Evolutionary conservation across 257 asterid species (phyloP).

Genomic region (Galeopsis tetrahit): DNA sequence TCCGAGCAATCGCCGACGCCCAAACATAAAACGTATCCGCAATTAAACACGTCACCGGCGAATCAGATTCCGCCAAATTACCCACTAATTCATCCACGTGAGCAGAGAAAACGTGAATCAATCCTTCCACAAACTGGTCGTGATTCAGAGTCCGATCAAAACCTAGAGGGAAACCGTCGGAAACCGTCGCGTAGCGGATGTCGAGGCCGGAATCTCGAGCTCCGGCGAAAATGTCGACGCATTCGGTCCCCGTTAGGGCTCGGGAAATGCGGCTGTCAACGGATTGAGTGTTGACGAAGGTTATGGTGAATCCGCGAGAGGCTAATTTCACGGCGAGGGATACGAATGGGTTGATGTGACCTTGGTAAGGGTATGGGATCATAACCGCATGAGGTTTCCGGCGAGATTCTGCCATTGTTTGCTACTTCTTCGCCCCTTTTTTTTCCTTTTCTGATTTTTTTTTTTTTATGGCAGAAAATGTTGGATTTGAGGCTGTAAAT

Average conservation of each 20-base stretch:
- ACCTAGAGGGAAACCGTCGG: slow-evolving; percentile 66
- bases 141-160: slow-evolving; percentile 65
- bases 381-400: slow-evolving; percentile 68
- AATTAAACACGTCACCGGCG: slow-evolving; percentile 61
- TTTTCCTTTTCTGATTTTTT: background rate
- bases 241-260: slow-evolving; percentile 41
- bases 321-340: slow-evolving; percentile 71
- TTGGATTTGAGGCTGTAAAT: slow-evolving; percentile 23
- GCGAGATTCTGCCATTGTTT: slow-evolving; percentile 49
- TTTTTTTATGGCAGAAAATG: background rate
- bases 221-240: slow-evolving; percentile 54
- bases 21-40: slow-evolving; percentile 72
- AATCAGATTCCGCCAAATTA: slow-evolving; percentile 45
- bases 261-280: slow-evolving; percentile 66
- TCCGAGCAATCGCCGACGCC: slow-evolving; percentile 62
- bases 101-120: slow-evolving; percentile 59
- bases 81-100: slow-evolving; percentile 63
- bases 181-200: slow-evolving; percentile 69
- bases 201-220: slow-evolving; percentile 69
- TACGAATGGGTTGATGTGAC: slow-evolving; percentile 79
- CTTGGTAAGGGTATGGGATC: slow-evolving; percentile 82
- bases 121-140: slow-evolving; percentile 67
- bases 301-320: slow-evolving; percentile 69
- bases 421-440: background rate
- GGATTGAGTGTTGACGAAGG: slow-evolving; percentile 73